A percentile compares a stretch with the other conserved stretches of the same genome.
Evolutionary conservation across 495 filamentous ascomycete genomes (phyloP).

Genomic region (Entonaema liquescens): DNA sequence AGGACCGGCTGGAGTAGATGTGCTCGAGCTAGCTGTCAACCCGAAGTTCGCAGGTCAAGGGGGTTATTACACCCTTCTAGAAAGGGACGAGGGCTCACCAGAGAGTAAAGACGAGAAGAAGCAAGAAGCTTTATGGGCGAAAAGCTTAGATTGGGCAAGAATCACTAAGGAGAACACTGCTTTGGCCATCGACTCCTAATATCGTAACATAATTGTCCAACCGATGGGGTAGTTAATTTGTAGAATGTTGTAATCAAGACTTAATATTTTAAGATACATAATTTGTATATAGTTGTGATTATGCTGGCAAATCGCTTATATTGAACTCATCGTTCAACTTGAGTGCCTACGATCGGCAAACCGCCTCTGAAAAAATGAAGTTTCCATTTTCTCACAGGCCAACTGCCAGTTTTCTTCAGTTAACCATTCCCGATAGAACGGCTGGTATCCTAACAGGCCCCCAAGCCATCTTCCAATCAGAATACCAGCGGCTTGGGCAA

Average conservation of each 20-base stretch:
- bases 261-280: too few species aligned
- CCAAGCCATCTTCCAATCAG: background rate
- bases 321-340: background rate
- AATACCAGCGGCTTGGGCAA: background rate
- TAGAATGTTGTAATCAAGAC: background rate
- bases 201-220: background rate
- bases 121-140: constrained; percentile 56
- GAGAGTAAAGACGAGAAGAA: constrained; percentile 50
- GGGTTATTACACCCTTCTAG: constrained; percentile 53
- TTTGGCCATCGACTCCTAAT: background rate
- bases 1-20: constrained; percentile 49
- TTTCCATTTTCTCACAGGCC: background rate
- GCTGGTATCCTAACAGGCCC: background rate
- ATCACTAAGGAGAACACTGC: constrained; percentile 28
- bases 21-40: constrained; percentile 42
- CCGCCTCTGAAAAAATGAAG: background rate
- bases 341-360: background rate
- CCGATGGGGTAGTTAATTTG: background rate
- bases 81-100: constrained; percentile 49
- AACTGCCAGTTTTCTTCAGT: background rate
- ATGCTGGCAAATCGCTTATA: background rate
- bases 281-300: background rate
- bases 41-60: constrained; percentile 41
- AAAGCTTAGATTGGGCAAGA: constrained; percentile 52
- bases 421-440: background rate